Percentiles rank a stretch among this genome's conserved stretches.
These are phyloP conservation scores for Delitschia confertaspora DNA, from an alignment of 495 filamentous ascomycete genomes.

Conservation along the genomic window DNA sequence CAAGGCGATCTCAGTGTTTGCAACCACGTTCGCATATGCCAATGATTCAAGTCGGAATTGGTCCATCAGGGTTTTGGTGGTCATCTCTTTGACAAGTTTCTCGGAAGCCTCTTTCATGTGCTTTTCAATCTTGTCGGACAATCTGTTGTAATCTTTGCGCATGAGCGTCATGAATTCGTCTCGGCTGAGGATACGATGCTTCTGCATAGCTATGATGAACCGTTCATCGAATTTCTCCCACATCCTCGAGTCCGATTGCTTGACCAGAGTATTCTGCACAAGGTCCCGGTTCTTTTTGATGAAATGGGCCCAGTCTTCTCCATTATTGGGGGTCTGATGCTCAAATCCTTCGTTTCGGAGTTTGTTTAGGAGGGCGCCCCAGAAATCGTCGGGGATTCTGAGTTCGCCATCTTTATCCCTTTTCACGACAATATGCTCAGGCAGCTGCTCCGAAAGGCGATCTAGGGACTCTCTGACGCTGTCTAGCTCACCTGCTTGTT, in stretches of 20 bases:
- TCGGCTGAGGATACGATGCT: conserved; percentile 15
- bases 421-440: conserved; percentile 33
- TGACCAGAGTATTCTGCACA: neutral
- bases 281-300: conserved; percentile 16
- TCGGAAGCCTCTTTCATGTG: neutral
- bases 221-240: neutral
- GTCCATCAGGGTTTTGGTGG: conserved; percentile 1
- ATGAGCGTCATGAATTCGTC: conserved; percentile 33
- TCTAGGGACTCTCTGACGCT: conserved; percentile 22
- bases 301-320: conserved; percentile 11
- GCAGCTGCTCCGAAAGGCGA: conserved; percentile 32
- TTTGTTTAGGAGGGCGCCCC: conserved; percentile 42
- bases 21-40: conserved; percentile 21
- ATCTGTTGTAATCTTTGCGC: conserved; percentile 24
- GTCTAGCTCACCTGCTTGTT: no score
- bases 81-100: conserved; percentile 4
- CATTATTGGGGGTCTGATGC: neutral
- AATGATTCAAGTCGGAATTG: conserved; percentile 17
- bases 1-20: conserved; percentile 22
- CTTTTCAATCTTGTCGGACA: conserved; percentile 1
- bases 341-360: conserved; percentile 28
- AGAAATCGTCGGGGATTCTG: conserved; percentile 45
- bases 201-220: neutral
- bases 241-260: neutral
- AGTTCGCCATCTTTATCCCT: conserved; percentile 38